Evolutionary conservation across 2,329 filamentous ascomycete species (phyloP).

Genomic region (Cladophialophora bantiana): DNA sequence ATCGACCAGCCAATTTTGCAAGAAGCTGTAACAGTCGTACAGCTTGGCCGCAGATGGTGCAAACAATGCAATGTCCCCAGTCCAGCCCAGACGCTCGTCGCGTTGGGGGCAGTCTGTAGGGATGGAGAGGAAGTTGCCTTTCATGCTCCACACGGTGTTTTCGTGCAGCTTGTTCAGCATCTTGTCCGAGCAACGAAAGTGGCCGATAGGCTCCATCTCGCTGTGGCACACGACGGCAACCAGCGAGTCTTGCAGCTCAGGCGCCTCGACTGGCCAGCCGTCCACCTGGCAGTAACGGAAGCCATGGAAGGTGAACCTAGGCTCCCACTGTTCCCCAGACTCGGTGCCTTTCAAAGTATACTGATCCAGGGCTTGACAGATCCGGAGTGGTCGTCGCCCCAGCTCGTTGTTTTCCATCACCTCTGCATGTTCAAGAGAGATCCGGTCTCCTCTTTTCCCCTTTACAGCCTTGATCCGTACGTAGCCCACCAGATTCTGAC

Average conservation of each 20-base stretch:
- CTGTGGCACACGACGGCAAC: constrained; percentile 57
- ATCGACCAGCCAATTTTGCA: constrained; percentile 59
- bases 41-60: constrained; percentile 60
- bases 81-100: constrained; percentile 64
- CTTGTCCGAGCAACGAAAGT: constrained; percentile 60
- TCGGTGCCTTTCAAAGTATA: constrained; percentile 45
- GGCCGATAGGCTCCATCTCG: constrained; percentile 60
- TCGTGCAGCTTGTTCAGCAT: constrained; percentile 62
- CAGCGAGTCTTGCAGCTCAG: constrained; percentile 34
- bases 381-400: constrained; percentile 53
- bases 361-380: constrained; percentile 53
- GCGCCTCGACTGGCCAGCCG: constrained; percentile 48
- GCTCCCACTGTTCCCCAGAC: constrained; percentile 49
- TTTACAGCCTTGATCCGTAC: constrained; percentile 46
- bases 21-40: constrained; percentile 61
- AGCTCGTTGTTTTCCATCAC: constrained; percentile 60
- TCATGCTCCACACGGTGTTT: constrained; percentile 65
- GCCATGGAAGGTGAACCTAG: constrained; percentile 61
- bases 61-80: constrained; percentile 60
- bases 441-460: constrained; percentile 11
- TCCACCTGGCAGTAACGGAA: constrained; percentile 61
- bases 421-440: constrained; percentile 59
- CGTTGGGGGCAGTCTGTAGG: constrained; percentile 66
- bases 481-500: constrained; percentile 65
- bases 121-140: constrained; percentile 64